Percentiles rank a stretch among this genome's conserved stretches.
These are phyloP conservation scores for Neurospora intermedia DNA, from an alignment of 495 filamentous ascomycete genomes.

Conservation along the genomic window DNA sequence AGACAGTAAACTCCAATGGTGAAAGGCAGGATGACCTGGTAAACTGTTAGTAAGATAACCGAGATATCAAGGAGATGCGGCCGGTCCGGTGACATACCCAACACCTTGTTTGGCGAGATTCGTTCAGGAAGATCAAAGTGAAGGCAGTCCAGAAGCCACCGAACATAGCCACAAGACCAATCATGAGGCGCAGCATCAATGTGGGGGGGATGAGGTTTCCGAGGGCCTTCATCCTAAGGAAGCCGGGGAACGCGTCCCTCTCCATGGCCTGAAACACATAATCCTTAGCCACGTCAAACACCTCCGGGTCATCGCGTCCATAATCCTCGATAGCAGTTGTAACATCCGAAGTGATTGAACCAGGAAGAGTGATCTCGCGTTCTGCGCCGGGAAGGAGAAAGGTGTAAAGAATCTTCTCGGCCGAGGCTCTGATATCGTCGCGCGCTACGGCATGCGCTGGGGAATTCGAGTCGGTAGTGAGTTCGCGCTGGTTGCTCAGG, in stretches of 20 bases:
- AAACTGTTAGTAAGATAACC: constrained; percentile 13
- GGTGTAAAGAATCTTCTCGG: constrained; percentile 95
- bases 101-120: constrained; percentile 58
- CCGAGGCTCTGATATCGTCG: constrained; percentile 79
- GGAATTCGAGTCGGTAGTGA: constrained; percentile 57
- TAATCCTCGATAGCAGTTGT: constrained; percentile 76
- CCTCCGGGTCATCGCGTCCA: constrained; percentile 86
- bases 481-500: constrained; percentile 41
- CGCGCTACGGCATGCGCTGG: constrained; percentile 75
- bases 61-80: neutral
- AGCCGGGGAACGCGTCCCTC: constrained; percentile 92
- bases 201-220: constrained; percentile 89
- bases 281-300: constrained; percentile 95
- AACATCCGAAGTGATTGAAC: constrained; percentile 71
- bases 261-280: constrained; percentile 99
- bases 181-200: constrained; percentile 66
- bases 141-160: constrained; percentile 92
- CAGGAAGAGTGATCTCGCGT: constrained; percentile 86
- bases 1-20: constrained; percentile 80
- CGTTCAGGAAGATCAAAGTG: constrained; percentile 79
- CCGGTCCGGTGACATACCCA: constrained; percentile 54
- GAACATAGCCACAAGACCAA: constrained; percentile 82
- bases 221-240: constrained; percentile 85
- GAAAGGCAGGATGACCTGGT: constrained; percentile 84
- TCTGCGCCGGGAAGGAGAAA: constrained; percentile 87